These are phyloP conservation scores for Fragilaria radians DNA, from an alignment of 108 stramenopile genomes.

Conservation along the genomic window DNA sequence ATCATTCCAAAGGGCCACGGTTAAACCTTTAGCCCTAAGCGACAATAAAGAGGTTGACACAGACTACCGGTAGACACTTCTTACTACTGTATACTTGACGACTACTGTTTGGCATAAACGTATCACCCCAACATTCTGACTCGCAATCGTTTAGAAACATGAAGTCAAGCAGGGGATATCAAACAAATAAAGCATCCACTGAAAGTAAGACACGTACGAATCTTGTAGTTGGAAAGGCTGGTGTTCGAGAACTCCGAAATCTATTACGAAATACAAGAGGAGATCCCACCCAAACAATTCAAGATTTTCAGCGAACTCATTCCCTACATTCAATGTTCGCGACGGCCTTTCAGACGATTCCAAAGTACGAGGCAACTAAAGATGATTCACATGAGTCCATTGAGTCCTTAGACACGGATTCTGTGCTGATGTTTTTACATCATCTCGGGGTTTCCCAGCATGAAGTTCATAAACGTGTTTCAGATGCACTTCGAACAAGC, in stretches of 20 bases:
- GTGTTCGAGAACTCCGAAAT: conserved; percentile 19
- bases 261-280: conserved; percentile 31
- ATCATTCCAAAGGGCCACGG: too few relatives aligned
- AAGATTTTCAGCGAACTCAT: conserved; percentile 58
- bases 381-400: conserved; percentile 2
- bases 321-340: conserved; percentile 74
- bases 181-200: too few relatives aligned
- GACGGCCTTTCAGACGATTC: conserved; percentile 64
- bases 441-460: conserved; percentile 68
- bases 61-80: too few relatives aligned
- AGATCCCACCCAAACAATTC: conserved; percentile 55
- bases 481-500: conserved; percentile 52
- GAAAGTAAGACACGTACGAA: background rate
- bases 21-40: too few relatives aligned
- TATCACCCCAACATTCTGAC: too few relatives aligned
- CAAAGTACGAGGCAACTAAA: conserved; percentile 21
- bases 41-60: too few relatives aligned
- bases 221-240: conserved; percentile 12
- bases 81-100: too few relatives aligned
- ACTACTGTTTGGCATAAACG: too few relatives aligned
- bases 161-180: too few relatives aligned
- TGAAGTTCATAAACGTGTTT: conserved; percentile 74
- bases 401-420: conserved; percentile 73
- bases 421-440: conserved; percentile 63
- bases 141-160: too few relatives aligned